Conservation (phyloP, 164 flowering plant species). For the Annona cherimola region DNA sequence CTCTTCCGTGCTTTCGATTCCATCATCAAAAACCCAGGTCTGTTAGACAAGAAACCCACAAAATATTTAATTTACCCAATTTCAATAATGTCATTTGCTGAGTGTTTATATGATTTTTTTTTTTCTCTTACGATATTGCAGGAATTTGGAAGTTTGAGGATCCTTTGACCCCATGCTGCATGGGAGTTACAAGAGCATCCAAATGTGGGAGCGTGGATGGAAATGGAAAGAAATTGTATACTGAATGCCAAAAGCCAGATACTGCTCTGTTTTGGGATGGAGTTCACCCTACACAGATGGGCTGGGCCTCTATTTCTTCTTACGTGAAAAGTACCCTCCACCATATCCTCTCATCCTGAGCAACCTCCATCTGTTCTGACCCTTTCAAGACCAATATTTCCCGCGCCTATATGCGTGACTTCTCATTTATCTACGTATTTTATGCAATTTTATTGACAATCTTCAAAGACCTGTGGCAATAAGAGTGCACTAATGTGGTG, state of each 20-base stretch:
- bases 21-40: not conserved
- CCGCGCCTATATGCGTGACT: too few species aligned
- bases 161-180: slow-evolving; percentile 20
- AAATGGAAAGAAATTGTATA: slow-evolving; percentile 8
- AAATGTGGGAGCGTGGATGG: slow-evolving; percentile 11
- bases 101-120: not conserved
- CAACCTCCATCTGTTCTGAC: too few species aligned
- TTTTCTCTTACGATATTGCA: not conserved
- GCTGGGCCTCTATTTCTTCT: slow-evolving; percentile 12
- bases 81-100: not conserved
- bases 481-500: too few species aligned
- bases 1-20: slow-evolving; percentile 8
- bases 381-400: too few species aligned
- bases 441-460: too few species aligned
- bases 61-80: not conserved
- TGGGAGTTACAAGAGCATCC: not conserved
- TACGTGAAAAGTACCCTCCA: slow-evolving; percentile 5
- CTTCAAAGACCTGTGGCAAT: too few species aligned
- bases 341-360: not conserved
- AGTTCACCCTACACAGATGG: slow-evolving; percentile 16
- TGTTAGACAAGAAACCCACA: not conserved
- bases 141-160: slow-evolving; percentile 11
- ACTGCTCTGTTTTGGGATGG: slow-evolving; percentile 20
- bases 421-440: too few species aligned
- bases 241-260: slow-evolving; percentile 5